Evolutionary conservation across 129 eudicot species (phyloP), one percentile per base, ranked within the genome.

Genomic region (Logfia minima): DNA sequence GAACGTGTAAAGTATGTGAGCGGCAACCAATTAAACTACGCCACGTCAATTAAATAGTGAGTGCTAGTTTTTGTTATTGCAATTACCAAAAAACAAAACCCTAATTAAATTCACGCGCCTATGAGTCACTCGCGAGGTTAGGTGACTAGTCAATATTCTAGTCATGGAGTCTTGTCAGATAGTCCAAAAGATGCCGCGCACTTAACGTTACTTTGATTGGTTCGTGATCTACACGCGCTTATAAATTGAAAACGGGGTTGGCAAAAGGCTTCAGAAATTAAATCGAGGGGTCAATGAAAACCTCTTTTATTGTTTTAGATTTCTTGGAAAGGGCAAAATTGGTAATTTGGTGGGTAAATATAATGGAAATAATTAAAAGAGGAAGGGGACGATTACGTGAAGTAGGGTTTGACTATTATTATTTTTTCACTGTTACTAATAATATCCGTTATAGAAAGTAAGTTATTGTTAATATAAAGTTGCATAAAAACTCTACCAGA

Each of bases 111-210:
- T 13, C 76, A 78, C 76, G 82, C 82, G 82, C n/a, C 43, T 1
- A 4, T 0, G n/a, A 0, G 3, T 7, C 74, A 73, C 83, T 70
- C 83, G 75, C 68, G 22, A 2, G 6, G 66, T 72, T 77, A 41
- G 53, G 77, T 39, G 60, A 68, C 23, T 62, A 45, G 83, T 80
- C 83, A 80, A 80, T 2, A 19, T 80, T 65, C 34, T 18, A 52
- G 79, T 80, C 83, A 37, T 64, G 19, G 19, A 26, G 72, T 71
- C 55, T 48, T 22, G 58, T 45, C 68, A 31, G 59, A 80, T 65
- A 65, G 83, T 65, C 79, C 79, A 72, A 65, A 80, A 73, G 75
- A 74, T 55, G 83, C 75, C 74, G 61, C 83, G 79, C 83, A 80
- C 83, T 66, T 74, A 66, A n/a, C 29, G 1, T 6, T 3, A 0